Conservation (phyloP, 2,329 filamentous ascomycete genomes). For the Aspergillus clavatus region DNA sequence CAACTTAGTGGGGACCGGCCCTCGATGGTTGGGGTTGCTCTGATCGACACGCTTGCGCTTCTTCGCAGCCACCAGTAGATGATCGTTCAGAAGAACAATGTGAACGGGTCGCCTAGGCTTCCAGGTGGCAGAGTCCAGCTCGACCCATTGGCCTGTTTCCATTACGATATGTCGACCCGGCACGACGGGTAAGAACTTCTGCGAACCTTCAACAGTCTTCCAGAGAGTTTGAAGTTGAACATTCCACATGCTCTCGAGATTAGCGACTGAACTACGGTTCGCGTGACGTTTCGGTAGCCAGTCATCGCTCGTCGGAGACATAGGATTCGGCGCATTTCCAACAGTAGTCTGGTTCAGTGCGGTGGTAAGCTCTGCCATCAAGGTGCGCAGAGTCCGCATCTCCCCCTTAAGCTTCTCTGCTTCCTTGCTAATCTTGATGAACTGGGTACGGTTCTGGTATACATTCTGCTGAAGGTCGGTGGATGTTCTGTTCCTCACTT, state of each 20-base stretch:
- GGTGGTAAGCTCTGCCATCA: constrained; percentile 87
- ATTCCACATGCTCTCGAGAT: constrained; percentile 64
- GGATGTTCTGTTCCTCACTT: constrained; percentile 71
- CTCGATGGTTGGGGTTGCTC: constrained; percentile 42
- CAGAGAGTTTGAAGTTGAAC: constrained; percentile 73
- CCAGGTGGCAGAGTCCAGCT: constrained; percentile 95
- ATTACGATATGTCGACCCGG: constrained; percentile 90
- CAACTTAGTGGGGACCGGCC: constrained; percentile 60
- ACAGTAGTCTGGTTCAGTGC: constrained; percentile 50
- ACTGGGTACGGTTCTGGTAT: constrained; percentile 94
- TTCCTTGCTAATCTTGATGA: constrained; percentile 99
- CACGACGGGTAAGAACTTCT: constrained; percentile 89
- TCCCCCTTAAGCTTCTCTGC: constrained; percentile 95
- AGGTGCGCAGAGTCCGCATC: constrained; percentile 81
- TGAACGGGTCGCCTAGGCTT: constrained; percentile 86
- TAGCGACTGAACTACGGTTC: constrained; percentile 84
- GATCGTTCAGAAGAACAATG: constrained; percentile 89
- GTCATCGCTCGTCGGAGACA: constrained; percentile 50
- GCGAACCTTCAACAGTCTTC: constrained; percentile 95
- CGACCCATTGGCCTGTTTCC: constrained; percentile 90
- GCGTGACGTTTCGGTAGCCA: constrained; percentile 51
- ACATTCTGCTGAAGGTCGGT: constrained; percentile 90
- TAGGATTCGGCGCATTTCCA: constrained; percentile 51
- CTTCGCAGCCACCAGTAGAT: constrained; percentile 81
- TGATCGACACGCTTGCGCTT: constrained; percentile 87